Evolutionary conservation across 2,329 filamentous ascomycete genomes (phyloP).

Genomic region (Colletotrichum sp.): DNA sequence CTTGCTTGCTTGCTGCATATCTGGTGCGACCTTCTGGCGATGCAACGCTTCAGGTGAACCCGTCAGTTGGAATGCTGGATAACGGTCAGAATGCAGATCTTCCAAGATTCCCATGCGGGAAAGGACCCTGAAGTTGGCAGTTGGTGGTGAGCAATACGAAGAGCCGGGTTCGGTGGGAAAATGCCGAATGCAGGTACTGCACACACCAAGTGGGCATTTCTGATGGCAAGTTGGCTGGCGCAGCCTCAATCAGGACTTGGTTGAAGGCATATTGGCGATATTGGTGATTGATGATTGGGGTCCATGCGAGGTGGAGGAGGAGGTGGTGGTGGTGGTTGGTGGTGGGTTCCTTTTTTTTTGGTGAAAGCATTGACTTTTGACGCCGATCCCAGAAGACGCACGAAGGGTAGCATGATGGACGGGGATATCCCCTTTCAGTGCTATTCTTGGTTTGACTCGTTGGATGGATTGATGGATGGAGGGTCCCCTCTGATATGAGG

Average conservation of each 20-base stretch:
- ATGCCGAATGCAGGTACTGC: constrained; percentile 19
- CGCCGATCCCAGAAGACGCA: not conserved
- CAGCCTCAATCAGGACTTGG: not conserved
- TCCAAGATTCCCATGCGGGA: constrained; percentile 15
- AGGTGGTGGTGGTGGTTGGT: not conserved
- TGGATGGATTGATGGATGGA: not conserved
- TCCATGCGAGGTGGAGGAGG: not conserved
- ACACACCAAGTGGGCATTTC: not conserved
- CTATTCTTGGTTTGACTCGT: not conserved
- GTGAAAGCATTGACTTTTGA: not conserved
- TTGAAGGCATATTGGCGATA: not conserved
- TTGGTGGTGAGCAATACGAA: constrained; percentile 9
- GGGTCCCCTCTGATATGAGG: not conserved
- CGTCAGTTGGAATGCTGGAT: constrained; percentile 3
- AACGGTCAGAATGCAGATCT: constrained; percentile 16
- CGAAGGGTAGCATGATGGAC: not conserved
- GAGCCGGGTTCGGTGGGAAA: not conserved
- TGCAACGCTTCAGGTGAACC: constrained; percentile 21
- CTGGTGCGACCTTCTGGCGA: constrained; percentile 1
- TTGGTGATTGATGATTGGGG: not conserved
- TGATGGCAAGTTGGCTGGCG: not conserved
- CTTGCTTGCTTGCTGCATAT: not conserved
- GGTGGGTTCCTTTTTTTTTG: not conserved
- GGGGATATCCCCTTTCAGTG: not conserved
- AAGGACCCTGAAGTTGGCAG: constrained; percentile 16